These are phyloP conservation scores for Myriosclerotinia curreyana DNA, from an alignment of 2,329 filamentous ascomycete species.

Conservation along the genomic window DNA sequence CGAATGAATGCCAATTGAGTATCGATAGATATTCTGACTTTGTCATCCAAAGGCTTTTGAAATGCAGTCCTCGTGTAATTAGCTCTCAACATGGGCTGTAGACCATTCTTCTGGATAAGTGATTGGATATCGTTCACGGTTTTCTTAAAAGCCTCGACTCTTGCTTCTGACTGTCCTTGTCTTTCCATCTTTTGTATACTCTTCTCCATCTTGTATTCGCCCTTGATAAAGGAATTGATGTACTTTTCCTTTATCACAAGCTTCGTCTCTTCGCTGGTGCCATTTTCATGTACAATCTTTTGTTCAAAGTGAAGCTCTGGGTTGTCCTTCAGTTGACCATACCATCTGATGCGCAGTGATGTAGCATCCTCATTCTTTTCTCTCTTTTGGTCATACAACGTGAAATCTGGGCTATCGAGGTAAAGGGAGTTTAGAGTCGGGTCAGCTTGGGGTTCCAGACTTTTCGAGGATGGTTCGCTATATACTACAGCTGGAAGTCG, in stretches of 20 bases:
- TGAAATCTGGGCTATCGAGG: conserved; percentile 85
- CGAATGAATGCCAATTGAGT: conserved; percentile 87
- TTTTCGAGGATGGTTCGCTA: conserved; percentile 80
- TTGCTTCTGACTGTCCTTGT: conserved; percentile 62
- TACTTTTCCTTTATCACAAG: conserved; percentile 94
- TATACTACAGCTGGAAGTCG: conserved; percentile 90
- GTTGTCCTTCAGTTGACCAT: conserved; percentile 73
- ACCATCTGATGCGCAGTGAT: conserved; percentile 87
- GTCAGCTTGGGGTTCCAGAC: conserved; percentile 75
- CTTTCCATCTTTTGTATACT: conserved; percentile 81
- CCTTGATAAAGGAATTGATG: conserved; percentile 79
- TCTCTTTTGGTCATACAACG: conserved; percentile 83
- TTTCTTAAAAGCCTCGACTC: conserved; percentile 66
- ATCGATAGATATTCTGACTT: conserved; percentile 88
- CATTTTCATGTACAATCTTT: conserved; percentile 76
- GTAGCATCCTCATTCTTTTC: conserved; percentile 70
- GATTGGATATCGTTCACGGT: conserved; percentile 74
- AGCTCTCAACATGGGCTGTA: conserved; percentile 83
- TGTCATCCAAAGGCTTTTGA: conserved; percentile 89
- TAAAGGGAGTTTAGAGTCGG: conserved; percentile 94
- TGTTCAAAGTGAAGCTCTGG: conserved; percentile 85
- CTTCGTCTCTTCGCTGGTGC: conserved; percentile 73
- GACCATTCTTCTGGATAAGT: conserved; percentile 71
- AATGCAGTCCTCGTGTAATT: conserved; percentile 95
- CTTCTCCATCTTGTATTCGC: conserved; percentile 90